Evolutionary conservation across 352 stramenopile genomes (phyloP), one percentile per base, ranked within the genome.

Genomic region (Pilasporangium apinafurcum): DNA sequence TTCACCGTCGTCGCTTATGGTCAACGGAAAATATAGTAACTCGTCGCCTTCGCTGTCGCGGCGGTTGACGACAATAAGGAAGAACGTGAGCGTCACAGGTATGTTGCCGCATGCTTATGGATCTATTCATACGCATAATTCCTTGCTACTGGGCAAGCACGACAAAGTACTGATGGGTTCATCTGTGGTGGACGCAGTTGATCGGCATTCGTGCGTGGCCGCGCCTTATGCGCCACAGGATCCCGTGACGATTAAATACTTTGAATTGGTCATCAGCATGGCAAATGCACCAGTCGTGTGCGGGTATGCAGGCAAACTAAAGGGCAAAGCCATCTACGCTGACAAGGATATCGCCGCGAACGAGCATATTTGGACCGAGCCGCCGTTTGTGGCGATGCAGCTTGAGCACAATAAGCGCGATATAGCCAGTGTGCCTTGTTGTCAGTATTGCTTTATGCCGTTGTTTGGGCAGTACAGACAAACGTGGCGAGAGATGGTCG

Each of bases 291-390:
- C 76, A 0, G 76, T 88, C 10, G 54, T 80, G 7, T 86, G 63
- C 24, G 70, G 64, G 1, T 74, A 65, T 27, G 72, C 72, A 7
- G 73, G 75, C 7, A 61, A 63, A 17, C 46, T 78, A 37, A 89
- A 86, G 41, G 77, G 77, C 41, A 89, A 89, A 29, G 73, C 77
- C 32, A 83, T 86, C 46, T 86, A 81, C 59, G 71, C 73, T 8
- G 60, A 77, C 29, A 30, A 30, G 26, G 62, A 78, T n/a, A 40
- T 89, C 16, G 53, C 63, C 16, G 65, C 63, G 33, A 46, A 62
- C 20, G 63, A 56, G 5, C 48, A 55, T 5, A 78, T 91, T 30
- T 88, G 76, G 75, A 88, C 68, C 41, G 78, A 91, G 44, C 47
- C 66, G 26, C 72, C 78, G 2, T 74, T 85, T 27, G 60, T 91